Evolutionary conservation across 176 grass and related monocot species (phyloP), one percentile per base, ranked within the genome.

Genomic region (Oryza punctata): DNA sequence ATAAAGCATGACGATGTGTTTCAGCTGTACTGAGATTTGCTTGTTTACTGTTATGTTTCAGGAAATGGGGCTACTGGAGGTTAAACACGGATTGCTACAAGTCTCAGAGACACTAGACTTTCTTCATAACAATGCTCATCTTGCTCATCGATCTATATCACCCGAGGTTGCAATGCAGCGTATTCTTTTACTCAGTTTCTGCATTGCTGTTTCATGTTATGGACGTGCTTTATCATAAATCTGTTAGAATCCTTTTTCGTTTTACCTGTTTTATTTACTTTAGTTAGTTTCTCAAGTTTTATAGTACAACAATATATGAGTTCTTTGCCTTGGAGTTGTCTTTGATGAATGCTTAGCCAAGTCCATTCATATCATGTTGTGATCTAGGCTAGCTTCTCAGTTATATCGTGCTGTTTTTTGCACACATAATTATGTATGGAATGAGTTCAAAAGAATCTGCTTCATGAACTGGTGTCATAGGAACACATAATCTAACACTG

Each of bases 51-150:
- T 40, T 59, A 38, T 72, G 63, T 95, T 84, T 46, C 70, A 99
- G 93, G 91, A 96, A 90, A 96, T 99, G 97, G 93, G 93, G 10
- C 63, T 99, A 60, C 80, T 99, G 29, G 97, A 99, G 88, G 87
- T 99, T 87, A 99, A 99, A 77, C 97, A 99, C 87, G 97, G 97
- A 4, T 79, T 99, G 82, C 93, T 99, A 57, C 97, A 99, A 87
- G 84, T 99, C 76, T 89, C 93, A 66, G 97, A 99, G 70, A 99
- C 97, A 0, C 81, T 99, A 71, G 97, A 99, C 87, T 99, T 99
- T 87, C 97, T 99, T 87, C 93, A 96, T 84, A 99, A 88, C 76
- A 96, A 96, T 87, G 97, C 97, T 16, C 91, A 74, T 82, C 97
- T 99, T 87, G 90, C 94, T 29, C 97, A 99, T 87, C 89, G 97